Evolutionary conservation across 164 flowering plant genomes (phyloP), one percentile per base, ranked within the genome.

Genomic region (Piper longum): DNA sequence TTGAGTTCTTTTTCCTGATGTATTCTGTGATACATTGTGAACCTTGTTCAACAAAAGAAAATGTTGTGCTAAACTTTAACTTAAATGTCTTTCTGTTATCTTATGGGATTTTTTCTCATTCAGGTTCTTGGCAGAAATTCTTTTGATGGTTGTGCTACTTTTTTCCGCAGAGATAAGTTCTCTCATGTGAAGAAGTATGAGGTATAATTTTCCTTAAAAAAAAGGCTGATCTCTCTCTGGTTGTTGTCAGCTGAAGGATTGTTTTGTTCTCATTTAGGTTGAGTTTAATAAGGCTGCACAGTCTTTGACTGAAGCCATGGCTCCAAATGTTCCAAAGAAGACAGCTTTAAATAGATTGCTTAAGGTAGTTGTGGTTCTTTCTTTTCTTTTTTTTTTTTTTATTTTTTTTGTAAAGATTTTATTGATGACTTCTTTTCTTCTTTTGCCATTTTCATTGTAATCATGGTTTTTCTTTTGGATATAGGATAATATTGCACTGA

Each of bases 271-370:
- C 62, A 16, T 81, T 73, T 80, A 95, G 99, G 99, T 91, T 76
- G 99, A 95, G 67, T 95, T 95, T 62, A 95, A 95, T 70, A 95
- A 89, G 84, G 99, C 99, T 78, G 98, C 99, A 48, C 96, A 89
- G 71, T 91, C 99, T 65, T 78, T 89, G 71, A 95, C 96, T 41
- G 98, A 95, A 39, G 93, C 89, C 43, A 60, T 84, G 45, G 77
- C 87, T 71, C 97, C 95, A 64, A 73, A 59, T 76, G 67, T 81
- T 69, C 97, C 91, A 73, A 95, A 83, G 81, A 89, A 86, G 77
- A 73, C 76, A 72, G 97, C 99, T 69, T 72, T 95, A 61, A 82
- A 66, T 64, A 81, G 97, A 64, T 73, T 91, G 75, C 81, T 87
- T 56, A 89, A 91, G 98, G 99, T 91, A 62, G 40, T 1, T 26